These are phyloP conservation scores for Nemania diffusa DNA, from an alignment of 2,329 filamentous ascomycete species.

Conservation along the genomic window DNA sequence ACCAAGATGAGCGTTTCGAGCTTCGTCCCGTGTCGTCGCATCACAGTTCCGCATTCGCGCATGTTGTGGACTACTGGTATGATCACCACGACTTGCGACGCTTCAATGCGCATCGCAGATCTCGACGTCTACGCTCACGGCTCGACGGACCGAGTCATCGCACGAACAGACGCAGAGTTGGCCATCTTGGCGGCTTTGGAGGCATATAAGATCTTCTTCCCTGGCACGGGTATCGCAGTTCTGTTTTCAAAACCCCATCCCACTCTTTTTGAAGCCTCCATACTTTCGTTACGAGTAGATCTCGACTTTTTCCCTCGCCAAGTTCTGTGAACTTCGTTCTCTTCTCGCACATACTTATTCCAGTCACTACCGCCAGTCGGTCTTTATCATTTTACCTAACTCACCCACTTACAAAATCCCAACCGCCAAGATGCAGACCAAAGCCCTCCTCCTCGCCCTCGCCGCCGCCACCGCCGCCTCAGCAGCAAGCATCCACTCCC, in stretches of 20 bases:
- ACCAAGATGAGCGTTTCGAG: slow-evolving; percentile 15
- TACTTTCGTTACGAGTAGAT: slow-evolving; percentile 39
- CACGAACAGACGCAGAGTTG: not conserved
- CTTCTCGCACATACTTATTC: slow-evolving; percentile 32
- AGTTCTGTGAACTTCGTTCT: slow-evolving; percentile 41
- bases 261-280: not conserved
- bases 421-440: slow-evolving; percentile 40
- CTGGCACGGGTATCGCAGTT: no score
- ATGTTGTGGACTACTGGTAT: slow-evolving; percentile 1
- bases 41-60: not conserved
- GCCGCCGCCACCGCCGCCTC: slow-evolving; percentile 35
- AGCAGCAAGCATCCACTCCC: slow-evolving; percentile 21
- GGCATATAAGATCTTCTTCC: slow-evolving; percentile 6
- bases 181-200: not conserved
- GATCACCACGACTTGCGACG: slow-evolving; percentile 28
- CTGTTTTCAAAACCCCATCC: not conserved
- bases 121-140: slow-evolving; percentile 3
- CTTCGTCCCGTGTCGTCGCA: slow-evolving; percentile 22
- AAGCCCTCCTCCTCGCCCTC: slow-evolving; percentile 37
- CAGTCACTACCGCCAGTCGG: slow-evolving; percentile 11
- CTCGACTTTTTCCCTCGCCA: slow-evolving; percentile 24
- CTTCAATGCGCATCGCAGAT: slow-evolving; percentile 17
- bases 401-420: not conserved
- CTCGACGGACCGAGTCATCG: slow-evolving; percentile 5
- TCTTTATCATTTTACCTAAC: slow-evolving; percentile 1